Base-by-base conservation (phyloP, 306 rosid species). In the Acacia confusa region DNA sequence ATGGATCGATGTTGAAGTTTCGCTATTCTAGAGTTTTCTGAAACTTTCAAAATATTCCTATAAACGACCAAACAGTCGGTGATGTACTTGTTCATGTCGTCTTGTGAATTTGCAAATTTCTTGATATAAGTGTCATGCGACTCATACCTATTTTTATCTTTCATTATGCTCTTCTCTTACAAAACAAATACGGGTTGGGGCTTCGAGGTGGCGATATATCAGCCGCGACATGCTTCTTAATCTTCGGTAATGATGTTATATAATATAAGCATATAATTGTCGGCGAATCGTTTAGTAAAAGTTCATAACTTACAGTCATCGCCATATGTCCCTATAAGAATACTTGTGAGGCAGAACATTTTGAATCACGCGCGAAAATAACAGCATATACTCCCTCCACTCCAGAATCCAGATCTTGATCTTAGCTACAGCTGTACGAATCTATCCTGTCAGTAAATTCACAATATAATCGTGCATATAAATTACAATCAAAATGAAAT, bases 401-500 rank as follows among this genome's bases (percentile, higher is more conserved):
- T 14, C 27, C 76, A 71, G 67, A 16, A 61, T 14, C 27, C 76
- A 71, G 67, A 16, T 76, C 20, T n/a, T 44, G 30, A 13, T n/a
- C 12, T 0, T 19, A 48, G 34, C 12, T 50, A 14, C n/a, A 30
- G n/a, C 36, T 40, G 6, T 3, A 27, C 75, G 41, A 75, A 48
- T 72, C 85, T 72, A 65, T 45, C 52, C 73, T 28, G 74, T 53
- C 16, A 24, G 17, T 30, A 36, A 45, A 50, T 30, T 60, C 43
- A 43, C 45, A 43, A 14, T 28, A 72, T 28, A 27, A 24, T 52
- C 1, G 20, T 20, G 27, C 25, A 45, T 70, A 19, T 24, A 74
- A 61, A 55, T 47, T 75, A 66, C 20, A 76, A 41, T 73, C 77
- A 74, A 70, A 74, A 76, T 55, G 73, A 47, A 57, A 61, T 22